Evolutionary conservation across 345 rosid genomes (phyloP).

Genomic region (Moricandia moricandioides): DNA sequence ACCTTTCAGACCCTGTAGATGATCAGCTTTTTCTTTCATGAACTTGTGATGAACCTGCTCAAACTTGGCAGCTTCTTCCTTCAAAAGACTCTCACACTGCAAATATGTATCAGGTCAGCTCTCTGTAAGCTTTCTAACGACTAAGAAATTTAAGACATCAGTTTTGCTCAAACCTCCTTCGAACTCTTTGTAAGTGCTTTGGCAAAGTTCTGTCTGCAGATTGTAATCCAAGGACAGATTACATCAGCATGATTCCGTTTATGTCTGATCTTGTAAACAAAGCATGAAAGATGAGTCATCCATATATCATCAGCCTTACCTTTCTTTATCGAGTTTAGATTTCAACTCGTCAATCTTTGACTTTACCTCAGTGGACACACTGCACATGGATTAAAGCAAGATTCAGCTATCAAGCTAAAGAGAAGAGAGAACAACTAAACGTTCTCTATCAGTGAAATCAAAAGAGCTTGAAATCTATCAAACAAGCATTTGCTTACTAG

Average conservation of each 20-base stretch:
- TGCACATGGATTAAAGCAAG: slow-evolving; percentile 13
- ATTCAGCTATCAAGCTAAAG: slow-evolving; percentile 6
- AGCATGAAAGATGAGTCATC: neutral
- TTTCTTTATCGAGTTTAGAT: slow-evolving; percentile 67
- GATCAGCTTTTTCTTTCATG: slow-evolving; percentile 59
- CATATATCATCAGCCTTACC: slow-evolving; percentile 42
- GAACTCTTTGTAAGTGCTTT: slow-evolving; percentile 70
- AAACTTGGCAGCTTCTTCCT: slow-evolving; percentile 64
- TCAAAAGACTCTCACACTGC: slow-evolving; percentile 67
- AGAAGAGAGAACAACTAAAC: neutral
- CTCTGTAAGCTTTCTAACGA: slow-evolving; percentile 11
- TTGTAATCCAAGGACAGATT: neutral
- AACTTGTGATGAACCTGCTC: slow-evolving; percentile 60
- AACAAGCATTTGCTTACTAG: neutral
- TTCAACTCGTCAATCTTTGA: slow-evolving; percentile 68
- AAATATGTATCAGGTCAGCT: slow-evolving; percentile 19
- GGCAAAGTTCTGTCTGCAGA: slow-evolving; percentile 57
- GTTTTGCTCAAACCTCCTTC: slow-evolving; percentile 58
- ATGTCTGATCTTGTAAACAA: neutral
- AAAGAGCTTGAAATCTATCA: neutral
- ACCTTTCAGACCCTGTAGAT: slow-evolving; percentile 63
- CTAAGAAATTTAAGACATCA: neutral
- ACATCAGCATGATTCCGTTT: slow-evolving; percentile 5
- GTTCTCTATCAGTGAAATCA: neutral
- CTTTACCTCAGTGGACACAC: slow-evolving; percentile 69